Percentiles rank a stretch among this genome's conserved stretches.
Conservation (phyloP, 495 filamentous ascomycete genomes). For the Penicillium psychrofluorescens region DNA sequence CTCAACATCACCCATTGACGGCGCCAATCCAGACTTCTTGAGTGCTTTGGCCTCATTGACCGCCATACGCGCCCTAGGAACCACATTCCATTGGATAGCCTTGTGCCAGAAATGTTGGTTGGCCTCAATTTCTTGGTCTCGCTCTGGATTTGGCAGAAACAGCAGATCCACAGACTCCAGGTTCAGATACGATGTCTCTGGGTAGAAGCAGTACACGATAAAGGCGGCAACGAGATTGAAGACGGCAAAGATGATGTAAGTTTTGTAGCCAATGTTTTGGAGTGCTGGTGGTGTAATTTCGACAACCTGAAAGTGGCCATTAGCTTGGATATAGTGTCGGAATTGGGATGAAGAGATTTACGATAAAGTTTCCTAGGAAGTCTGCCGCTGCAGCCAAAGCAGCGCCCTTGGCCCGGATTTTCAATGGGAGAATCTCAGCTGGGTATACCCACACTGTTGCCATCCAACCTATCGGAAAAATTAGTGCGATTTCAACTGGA, state of each 20-base stretch:
- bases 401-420: slow-evolving; percentile 19
- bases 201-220: slow-evolving; percentile 33
- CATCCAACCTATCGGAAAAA: slow-evolving; percentile 11
- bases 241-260: slow-evolving; percentile 34
- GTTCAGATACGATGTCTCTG: slow-evolving; percentile 21
- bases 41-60: slow-evolving; percentile 10
- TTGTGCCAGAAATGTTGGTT: slow-evolving; percentile 9
- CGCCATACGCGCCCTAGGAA: slow-evolving; percentile 9
- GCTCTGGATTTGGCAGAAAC: slow-evolving; percentile 3
- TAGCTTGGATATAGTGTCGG: too few species aligned
- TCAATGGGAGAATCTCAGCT: slow-evolving; percentile 22
- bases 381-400: slow-evolving; percentile 22
- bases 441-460: slow-evolving; percentile 27
- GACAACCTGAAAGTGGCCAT: slow-evolving; percentile 2
- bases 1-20: slow-evolving; percentile 4
- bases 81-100: slow-evolving; percentile 8
- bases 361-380: slow-evolving; percentile 13
- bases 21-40: slow-evolving; percentile 4
- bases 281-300: slow-evolving; percentile 18
- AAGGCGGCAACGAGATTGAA: slow-evolving; percentile 22
- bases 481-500: neutral
- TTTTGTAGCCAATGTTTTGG: slow-evolving; percentile 16
- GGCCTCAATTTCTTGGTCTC: slow-evolving; percentile 5
- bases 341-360: neutral
- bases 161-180: slow-evolving; percentile 12